Conservation (phyloP, 305 asterid species). For the Fraxinus paxiana region DNA sequence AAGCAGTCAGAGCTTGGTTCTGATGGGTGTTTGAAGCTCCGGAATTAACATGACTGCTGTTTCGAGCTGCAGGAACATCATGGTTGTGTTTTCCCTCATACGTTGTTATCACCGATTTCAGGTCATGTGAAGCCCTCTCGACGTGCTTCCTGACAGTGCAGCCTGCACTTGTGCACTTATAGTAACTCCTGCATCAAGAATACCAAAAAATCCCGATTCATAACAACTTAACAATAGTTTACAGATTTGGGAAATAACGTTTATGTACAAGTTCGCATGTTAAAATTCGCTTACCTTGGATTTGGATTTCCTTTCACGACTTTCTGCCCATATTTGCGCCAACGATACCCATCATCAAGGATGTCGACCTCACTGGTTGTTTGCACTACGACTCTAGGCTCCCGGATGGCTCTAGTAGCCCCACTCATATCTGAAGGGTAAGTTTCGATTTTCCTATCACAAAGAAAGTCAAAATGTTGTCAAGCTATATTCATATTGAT, state of each 20-base stretch:
- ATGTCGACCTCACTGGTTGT: constrained; percentile 92
- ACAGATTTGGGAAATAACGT: neutral
- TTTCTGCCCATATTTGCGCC: constrained; percentile 96
- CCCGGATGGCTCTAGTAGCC: constrained; percentile 64
- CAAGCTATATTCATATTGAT: neutral
- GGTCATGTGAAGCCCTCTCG: constrained; percentile 85
- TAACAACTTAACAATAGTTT: neutral
- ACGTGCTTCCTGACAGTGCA: constrained; percentile 85
- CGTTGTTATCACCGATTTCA: constrained; percentile 76
- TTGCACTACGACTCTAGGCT: constrained; percentile 91
- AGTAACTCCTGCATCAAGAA: constrained; percentile 67
- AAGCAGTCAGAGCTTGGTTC: constrained; percentile 30
- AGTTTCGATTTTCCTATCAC: constrained; percentile 61
- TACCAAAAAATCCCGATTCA: neutral
- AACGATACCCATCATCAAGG: constrained; percentile 87
- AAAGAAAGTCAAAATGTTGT: constrained; percentile 18
- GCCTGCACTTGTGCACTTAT: constrained; percentile 86
- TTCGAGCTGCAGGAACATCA: constrained; percentile 79
- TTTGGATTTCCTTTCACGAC: constrained; percentile 96
- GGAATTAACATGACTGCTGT: constrained; percentile 48
- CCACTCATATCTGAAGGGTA: constrained; percentile 48
- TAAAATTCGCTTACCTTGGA: constrained; percentile 58
- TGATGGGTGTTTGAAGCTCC: constrained; percentile 24
- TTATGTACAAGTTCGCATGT: neutral
- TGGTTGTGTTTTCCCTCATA: constrained; percentile 97